Conservation (phyloP, 1,139 yeast genomes). For the Suhomyces ambrosiae region DNA sequence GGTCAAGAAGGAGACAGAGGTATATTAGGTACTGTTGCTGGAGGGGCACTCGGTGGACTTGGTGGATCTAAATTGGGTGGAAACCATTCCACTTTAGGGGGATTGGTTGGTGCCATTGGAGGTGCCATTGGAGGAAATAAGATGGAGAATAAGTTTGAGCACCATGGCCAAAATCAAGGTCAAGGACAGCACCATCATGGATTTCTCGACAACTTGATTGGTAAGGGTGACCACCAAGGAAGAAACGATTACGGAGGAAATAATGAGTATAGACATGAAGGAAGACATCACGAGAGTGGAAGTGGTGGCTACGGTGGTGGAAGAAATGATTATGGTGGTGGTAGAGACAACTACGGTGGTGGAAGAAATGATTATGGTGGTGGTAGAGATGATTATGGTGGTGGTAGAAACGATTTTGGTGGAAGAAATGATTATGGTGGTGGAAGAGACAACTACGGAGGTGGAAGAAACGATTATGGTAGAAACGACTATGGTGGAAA, state of each 20-base stretch:
- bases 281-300: conserved; percentile 13
- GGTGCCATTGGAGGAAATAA: conserved; percentile 65
- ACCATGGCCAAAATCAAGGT: conserved; percentile 19
- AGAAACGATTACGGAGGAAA: conserved; percentile 8
- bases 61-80: conserved; percentile 48
- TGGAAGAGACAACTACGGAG: conserved; percentile 11
- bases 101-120: conserved; percentile 59
- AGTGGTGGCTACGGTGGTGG: conserved; percentile 14
- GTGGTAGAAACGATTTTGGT: conserved; percentile 14
- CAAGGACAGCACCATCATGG: conserved; percentile 16
- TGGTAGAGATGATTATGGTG: conserved; percentile 16
- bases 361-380: conserved; percentile 12
- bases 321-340: conserved; percentile 16
- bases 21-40: conserved; percentile 53
- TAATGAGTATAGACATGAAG: conserved; percentile 13
- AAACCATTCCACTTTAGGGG: conserved; percentile 53
- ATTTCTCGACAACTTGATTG: conserved; percentile 15
- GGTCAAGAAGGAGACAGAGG: conserved; percentile 56
- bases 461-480: conserved; percentile 13
- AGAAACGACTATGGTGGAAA: conserved; percentile 17
- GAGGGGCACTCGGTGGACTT: conserved; percentile 63
- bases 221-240: conserved; percentile 13
- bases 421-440: conserved; percentile 18
- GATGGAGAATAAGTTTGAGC: conserved; percentile 44
- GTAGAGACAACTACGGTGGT: conserved; percentile 16